phyloP scores from a whole-genome alignment of 164 flowering plant genomes.

The Nymphaea thermarum region DNA sequence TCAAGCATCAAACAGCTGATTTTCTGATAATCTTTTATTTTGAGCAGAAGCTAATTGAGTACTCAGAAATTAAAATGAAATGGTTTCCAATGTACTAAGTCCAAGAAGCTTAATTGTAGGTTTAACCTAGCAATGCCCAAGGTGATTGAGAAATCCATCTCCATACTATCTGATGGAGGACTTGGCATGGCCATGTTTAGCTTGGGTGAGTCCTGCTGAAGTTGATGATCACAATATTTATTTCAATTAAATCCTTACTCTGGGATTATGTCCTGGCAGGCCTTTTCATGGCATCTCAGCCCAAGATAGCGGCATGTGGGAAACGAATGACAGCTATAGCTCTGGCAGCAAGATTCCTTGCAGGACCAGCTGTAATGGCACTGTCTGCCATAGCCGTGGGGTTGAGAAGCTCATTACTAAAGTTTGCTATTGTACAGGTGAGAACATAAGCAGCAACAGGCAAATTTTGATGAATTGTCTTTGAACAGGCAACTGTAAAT shows the following conservation, averaged over 20 bases:
- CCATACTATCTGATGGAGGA: conserved; percentile 61
- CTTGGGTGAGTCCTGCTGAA: conserved; percentile 33
- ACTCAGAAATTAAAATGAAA: not conserved
- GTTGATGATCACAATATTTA: not conserved
- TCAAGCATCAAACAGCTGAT: not conserved
- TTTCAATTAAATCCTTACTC: not conserved
- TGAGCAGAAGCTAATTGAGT: not conserved
- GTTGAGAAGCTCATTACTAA: conserved; percentile 29
- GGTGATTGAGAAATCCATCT: conserved; percentile 40
- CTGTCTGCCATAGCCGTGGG: conserved; percentile 34
- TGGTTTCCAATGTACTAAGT: not conserved
- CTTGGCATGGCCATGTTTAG: conserved; percentile 96
- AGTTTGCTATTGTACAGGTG: conserved; percentile 67
- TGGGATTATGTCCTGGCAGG: conserved; percentile 21
- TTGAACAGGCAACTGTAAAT: too few species aligned
- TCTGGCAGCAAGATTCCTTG: conserved; percentile 45
- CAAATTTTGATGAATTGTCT: too few species aligned
- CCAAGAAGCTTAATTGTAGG: conserved; percentile 26
- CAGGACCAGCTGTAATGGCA: conserved; percentile 63
- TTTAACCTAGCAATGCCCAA: conserved; percentile 45
- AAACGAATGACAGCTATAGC: conserved; percentile 27
- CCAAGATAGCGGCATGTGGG: conserved; percentile 57
- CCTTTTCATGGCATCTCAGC: conserved; percentile 66
- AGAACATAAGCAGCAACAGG: not conserved
- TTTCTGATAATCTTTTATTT: not conserved